Percentiles rank a stretch among this genome's conserved stretches.
Evolutionary conservation across 768 basidiomycete genomes (phyloP).

Genomic region (Galerina sulciceps): DNA sequence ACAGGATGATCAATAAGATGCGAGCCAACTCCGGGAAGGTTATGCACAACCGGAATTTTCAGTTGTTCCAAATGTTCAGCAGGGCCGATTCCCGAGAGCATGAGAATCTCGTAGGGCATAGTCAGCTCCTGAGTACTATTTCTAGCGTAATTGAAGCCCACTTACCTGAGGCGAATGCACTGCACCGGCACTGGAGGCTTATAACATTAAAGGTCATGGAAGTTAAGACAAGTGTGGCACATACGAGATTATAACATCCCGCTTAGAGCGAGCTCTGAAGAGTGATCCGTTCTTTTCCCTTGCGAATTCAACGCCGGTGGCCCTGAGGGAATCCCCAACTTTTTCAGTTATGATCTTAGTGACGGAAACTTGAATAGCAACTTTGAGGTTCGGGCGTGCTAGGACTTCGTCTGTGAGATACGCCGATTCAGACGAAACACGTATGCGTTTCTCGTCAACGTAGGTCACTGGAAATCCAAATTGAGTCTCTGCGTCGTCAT

Average conservation of each 20-base stretch:
- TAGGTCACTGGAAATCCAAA: slow-evolving; percentile 58
- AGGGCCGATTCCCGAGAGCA: slow-evolving; percentile 82
- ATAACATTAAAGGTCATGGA: background rate
- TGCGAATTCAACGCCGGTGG: slow-evolving; percentile 62
- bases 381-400: slow-evolving; percentile 60
- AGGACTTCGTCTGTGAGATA: slow-evolving; percentile 67
- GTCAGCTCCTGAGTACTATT: slow-evolving; percentile 57
- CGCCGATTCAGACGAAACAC: slow-evolving; percentile 64
- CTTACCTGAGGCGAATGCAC: slow-evolving; percentile 59
- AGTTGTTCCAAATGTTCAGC: slow-evolving; percentile 54
- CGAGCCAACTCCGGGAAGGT: slow-evolving; percentile 76
- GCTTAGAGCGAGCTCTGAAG: slow-evolving; percentile 47
- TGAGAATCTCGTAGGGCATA: slow-evolving; percentile 11
- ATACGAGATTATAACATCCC: slow-evolving; percentile 62
- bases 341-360: slow-evolving; percentile 56
- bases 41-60: slow-evolving; percentile 57
- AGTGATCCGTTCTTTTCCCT: slow-evolving; percentile 32
- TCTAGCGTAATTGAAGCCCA: background rate
- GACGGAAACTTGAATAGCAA: slow-evolving; percentile 54
- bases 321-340: slow-evolving; percentile 37
- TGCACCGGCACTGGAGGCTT: slow-evolving; percentile 52
- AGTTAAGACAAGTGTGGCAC: slow-evolving; percentile 21
- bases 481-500: background rate
- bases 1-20: slow-evolving; percentile 74
- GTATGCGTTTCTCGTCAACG: slow-evolving; percentile 49